These are phyloP conservation scores for Pleurotus salmoneostramineus DNA, from an alignment of 768 basidiomycete species.

Conservation along the genomic window DNA sequence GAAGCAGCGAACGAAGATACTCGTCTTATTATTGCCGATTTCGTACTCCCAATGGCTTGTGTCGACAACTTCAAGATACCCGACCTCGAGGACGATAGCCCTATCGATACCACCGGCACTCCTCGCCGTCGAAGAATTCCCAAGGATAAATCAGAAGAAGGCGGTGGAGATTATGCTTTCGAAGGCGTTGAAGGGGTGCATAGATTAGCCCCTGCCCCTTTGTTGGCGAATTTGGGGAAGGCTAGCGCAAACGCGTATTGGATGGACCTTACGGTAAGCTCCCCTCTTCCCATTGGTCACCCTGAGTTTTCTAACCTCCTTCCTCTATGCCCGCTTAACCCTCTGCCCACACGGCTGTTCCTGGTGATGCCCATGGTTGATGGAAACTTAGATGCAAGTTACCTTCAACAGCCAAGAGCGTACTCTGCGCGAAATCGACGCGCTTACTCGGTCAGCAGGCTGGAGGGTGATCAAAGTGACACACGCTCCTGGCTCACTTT, in stretches of 20 bases:
- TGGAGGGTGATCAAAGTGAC: constrained; percentile 60
- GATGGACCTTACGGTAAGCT: constrained; percentile 62
- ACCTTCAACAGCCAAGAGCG: constrained; percentile 69
- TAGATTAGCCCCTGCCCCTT: constrained; percentile 51
- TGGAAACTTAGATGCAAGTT: constrained; percentile 53
- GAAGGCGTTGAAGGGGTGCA: constrained; percentile 49
- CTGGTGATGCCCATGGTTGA: background rate
- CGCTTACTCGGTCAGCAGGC: constrained; percentile 50
- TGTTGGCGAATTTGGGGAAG: constrained; percentile 73
- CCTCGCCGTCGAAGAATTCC: background rate
- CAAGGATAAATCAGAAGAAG: constrained; percentile 5
- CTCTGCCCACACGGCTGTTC: background rate
- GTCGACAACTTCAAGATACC: constrained; percentile 38
- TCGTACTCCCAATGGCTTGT: constrained; percentile 67
- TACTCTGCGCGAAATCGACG: constrained; percentile 59
- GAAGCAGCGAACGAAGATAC: constrained; percentile 48
- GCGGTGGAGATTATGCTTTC: constrained; percentile 15
- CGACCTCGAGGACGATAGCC: background rate
- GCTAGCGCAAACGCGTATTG: constrained; percentile 69
- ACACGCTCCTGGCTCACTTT: constrained; percentile 57
- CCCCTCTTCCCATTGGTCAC: background rate
- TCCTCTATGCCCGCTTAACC: background rate
- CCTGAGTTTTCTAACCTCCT: constrained; percentile 1
- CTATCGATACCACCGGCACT: background rate
- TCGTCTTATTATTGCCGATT: constrained; percentile 67